Conservation (phyloP, 116 monocot genomes). For the Trichopus zeylanicus region DNA sequence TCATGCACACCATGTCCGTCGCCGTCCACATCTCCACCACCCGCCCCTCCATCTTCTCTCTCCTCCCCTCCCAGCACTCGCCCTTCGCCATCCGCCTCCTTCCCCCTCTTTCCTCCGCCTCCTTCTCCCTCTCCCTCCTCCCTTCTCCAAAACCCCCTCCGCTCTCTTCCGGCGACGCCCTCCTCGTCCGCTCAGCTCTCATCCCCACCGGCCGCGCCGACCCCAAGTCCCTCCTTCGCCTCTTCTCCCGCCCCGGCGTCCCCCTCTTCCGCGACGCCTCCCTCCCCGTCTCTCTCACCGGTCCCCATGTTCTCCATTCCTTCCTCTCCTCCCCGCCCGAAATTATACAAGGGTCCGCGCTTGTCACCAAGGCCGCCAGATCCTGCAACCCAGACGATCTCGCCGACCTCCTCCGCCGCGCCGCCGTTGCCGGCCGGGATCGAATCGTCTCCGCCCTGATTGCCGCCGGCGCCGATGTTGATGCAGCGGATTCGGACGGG, state of each 20-base stretch:
- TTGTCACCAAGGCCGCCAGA: constrained; percentile 15
- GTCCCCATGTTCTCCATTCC: constrained; percentile 17
- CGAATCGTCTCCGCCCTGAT: constrained; percentile 24
- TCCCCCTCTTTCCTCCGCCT: constrained; percentile 24
- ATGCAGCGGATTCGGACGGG: constrained; percentile 5
- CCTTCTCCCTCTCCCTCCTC: constrained; percentile 19
- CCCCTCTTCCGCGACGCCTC: constrained; percentile 30
- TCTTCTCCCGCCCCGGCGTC: constrained; percentile 23
- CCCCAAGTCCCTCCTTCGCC: constrained; percentile 10
- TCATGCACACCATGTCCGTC: constrained; percentile 53
- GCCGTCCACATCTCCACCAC: constrained; percentile 28
- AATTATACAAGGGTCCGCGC: constrained; percentile 10
- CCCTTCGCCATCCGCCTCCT: constrained; percentile 7
- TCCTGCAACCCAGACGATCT: constrained; percentile 20
- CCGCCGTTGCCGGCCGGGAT: constrained; percentile 15
- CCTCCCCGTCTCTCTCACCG: constrained; percentile 22
- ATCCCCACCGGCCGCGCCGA: constrained; percentile 20
- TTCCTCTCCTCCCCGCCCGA: constrained; percentile 30
- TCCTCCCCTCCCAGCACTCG: not conserved
- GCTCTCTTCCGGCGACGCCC: constrained; percentile 14
- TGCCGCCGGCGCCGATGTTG: constrained; percentile 27
- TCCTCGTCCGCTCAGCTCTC: constrained; percentile 22
- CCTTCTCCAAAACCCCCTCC: not conserved
- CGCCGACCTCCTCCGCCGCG: constrained; percentile 15
- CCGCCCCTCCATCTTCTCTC: constrained; percentile 14